Percentiles rank a stretch among this genome's conserved stretches.
These are phyloP conservation scores for Agarophyton chilense DNA, from an alignment of 23 red algal genomes.

Conservation along the genomic window DNA sequence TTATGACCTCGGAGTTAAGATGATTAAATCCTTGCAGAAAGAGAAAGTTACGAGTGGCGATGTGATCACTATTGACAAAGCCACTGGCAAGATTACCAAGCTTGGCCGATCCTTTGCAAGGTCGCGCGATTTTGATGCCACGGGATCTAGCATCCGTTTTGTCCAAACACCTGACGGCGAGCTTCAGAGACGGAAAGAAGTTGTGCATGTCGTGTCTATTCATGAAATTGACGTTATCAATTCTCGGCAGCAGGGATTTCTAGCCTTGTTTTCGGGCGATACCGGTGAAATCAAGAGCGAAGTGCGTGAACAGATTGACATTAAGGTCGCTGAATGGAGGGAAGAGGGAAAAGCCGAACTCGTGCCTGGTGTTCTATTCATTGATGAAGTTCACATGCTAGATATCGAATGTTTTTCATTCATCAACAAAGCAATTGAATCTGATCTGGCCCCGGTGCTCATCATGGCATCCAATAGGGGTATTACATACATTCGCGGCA, in stretches of 20 bases:
- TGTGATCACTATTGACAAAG: slow-evolving; percentile 99
- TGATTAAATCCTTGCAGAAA: slow-evolving; percentile 86
- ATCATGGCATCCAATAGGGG: slow-evolving; percentile 96
- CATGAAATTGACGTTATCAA: slow-evolving; percentile 99
- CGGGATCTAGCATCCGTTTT: slow-evolving; percentile 82
- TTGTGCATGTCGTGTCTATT: slow-evolving; percentile 92
- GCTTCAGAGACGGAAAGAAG: slow-evolving; percentile 88
- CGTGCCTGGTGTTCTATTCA: slow-evolving; percentile 96
- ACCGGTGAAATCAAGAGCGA: slow-evolving; percentile 99
- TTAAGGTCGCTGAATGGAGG: slow-evolving; percentile 84
- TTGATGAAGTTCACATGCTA: slow-evolving; percentile 99
- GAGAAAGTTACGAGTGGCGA: slow-evolving; percentile 90
- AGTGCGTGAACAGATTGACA: slow-evolving; percentile 93
- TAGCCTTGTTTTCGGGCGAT: slow-evolving; percentile 97
- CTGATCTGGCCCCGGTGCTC: slow-evolving; percentile 88
- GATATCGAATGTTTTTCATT: slow-evolving; percentile 99
- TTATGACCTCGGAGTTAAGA: slow-evolving; percentile 95
- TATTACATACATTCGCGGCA: slow-evolving; percentile 88
- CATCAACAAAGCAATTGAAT: slow-evolving; percentile 91
- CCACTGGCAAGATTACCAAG: slow-evolving; percentile 95
- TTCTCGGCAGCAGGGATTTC: slow-evolving; percentile 97
- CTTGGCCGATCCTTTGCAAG: slow-evolving; percentile 93
- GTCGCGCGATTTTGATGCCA: slow-evolving; percentile 93
- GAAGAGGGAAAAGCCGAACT: slow-evolving; percentile 96
- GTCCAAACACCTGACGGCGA: slow-evolving; percentile 97